Conservation (phyloP, 108 stramenopile genomes). For the Hondaea fermentalgiana region DNA sequence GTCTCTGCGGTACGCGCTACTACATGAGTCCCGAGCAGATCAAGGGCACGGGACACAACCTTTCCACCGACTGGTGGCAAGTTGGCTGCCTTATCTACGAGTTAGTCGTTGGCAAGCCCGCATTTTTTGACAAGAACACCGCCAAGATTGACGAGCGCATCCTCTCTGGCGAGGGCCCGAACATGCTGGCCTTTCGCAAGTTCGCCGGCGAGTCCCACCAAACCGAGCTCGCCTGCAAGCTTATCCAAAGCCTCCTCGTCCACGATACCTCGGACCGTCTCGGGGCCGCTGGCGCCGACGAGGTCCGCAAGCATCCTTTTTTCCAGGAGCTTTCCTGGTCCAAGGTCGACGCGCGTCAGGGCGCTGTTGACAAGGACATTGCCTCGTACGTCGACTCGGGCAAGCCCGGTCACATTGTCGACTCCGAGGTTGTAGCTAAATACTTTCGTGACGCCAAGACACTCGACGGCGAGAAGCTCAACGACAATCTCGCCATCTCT, state of each 20-base stretch:
- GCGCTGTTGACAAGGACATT: neutral
- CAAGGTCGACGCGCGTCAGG: neutral
- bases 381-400: neutral
- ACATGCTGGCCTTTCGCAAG: neutral
- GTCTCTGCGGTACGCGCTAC: conserved; percentile 89
- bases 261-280: neutral
- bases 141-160: neutral
- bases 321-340: neutral
- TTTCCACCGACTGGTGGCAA: conserved; percentile 65
- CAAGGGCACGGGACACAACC: conserved; percentile 66
- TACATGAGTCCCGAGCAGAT: conserved; percentile 96
- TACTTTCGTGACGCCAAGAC: neutral
- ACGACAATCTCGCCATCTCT: neutral
- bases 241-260: neutral
- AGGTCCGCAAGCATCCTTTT: neutral
- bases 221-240: neutral
- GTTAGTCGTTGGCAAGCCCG: conserved; percentile 57
- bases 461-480: conserved; percentile 10
- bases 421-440: neutral
- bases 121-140: conserved; percentile 33
- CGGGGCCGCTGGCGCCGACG: neutral
- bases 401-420: neutral
- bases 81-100: conserved; percentile 31
- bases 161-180: neutral
- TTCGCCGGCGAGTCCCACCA: neutral